Conservation (phyloP, 176 grass and related monocot genomes). For the Oryza longistaminata region DNA sequence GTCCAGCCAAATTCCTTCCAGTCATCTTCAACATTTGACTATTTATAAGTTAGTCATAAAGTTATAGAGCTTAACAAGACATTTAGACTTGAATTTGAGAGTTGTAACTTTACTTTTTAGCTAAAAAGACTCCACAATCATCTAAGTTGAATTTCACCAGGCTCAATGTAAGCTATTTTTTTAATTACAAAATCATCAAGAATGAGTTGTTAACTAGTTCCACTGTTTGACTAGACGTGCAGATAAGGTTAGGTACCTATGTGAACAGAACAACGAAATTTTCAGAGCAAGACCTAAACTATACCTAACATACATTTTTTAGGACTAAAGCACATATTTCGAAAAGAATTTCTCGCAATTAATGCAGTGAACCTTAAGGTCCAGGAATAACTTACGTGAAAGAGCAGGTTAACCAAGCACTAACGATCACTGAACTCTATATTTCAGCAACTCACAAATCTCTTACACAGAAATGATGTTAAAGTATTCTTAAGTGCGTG, state of each 20-base stretch:
- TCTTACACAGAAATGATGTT: not conserved
- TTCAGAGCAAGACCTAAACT: not conserved
- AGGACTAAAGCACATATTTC: not conserved
- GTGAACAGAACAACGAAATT: not conserved
- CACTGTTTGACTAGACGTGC: not conserved
- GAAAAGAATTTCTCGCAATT: not conserved
- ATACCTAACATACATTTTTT: not conserved
- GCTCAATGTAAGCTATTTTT: not conserved
- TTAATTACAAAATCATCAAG: not conserved
- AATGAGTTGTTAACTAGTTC: not conserved
- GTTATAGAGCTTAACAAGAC: not conserved
- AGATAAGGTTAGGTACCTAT: not conserved
- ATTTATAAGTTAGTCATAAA: not conserved
- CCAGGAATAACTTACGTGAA: not conserved
- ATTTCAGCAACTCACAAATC: slow-evolving; percentile 8
- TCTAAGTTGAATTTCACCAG: not conserved
- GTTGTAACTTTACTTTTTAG: not conserved
- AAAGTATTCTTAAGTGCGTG: not conserved
- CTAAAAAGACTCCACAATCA: not conserved
- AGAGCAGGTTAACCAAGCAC: not conserved
- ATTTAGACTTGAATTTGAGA: not conserved
- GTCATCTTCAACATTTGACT: not conserved
- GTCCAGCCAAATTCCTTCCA: not conserved
- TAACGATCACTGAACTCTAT: not conserved
- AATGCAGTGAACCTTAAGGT: not conserved